Evolutionary conservation across 305 asterid genomes (phyloP), one percentile per base, ranked within the genome.

Genomic region (Euphrasia arctica): DNA sequence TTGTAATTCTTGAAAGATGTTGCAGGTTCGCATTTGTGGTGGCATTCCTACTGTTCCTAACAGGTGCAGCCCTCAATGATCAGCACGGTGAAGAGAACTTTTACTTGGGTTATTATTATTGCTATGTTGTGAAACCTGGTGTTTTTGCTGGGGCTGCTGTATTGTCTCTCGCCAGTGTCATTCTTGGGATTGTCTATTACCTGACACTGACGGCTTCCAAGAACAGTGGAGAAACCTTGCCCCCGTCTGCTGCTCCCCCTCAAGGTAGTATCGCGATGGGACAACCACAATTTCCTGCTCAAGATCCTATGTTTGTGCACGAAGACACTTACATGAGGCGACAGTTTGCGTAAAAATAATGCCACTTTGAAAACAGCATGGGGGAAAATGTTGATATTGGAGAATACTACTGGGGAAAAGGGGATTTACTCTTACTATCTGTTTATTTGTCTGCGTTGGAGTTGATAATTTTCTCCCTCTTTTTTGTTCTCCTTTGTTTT

Each of bases 291-390:
- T 71, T 85, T 72, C 89, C 93, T 15, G 10, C 57, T 32, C 91
- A 79, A 62, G 69, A 63, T 39, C 95, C 98, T 11, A 86, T 89
- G 64, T 92, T 89, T 58, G 97, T 89, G 73, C 98, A 89, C 36
- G 95, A 84, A 80, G 98, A 92, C 74, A 92, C 98, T 42, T 92
- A 92, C 76, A 72, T 71, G 78, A 85, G 97, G 75, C 85, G 96
- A 62, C 94, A 85, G 72, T 72, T 83, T 12, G 74, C 79, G 2
- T 91, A 81, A 73, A 32, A 18, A 25, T 34, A 18, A 25, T 34
- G 32, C 10, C 68, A 18, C 13, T 39, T 42, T 55, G 63, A 56
- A 25, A 55, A 22, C 52, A n/a, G 9, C 1, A 9, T 45, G 54
- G 6, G 68, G 1, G 9, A 13, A 5, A 11, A 15, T 29, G 47